These are phyloP conservation scores for Dioscorea dumetorum DNA, from an alignment of 106 monocot genomes.

Conservation along the genomic window DNA sequence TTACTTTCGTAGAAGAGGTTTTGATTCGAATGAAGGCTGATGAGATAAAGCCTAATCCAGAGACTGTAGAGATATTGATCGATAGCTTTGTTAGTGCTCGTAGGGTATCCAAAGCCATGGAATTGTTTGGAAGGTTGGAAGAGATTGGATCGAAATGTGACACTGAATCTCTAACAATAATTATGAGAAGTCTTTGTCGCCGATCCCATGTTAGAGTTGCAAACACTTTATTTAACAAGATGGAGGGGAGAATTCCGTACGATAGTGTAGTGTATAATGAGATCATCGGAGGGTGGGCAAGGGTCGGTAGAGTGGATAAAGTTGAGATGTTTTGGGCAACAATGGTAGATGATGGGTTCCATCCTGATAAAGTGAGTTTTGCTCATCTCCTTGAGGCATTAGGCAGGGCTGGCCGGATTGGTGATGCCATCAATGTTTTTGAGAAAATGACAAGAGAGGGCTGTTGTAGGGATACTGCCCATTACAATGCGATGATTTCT, in stretches of 20 bases:
- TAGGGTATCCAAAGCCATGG: conserved; percentile 49
- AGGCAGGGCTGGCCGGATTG: conserved; percentile 48
- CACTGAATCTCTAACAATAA: conserved; percentile 30
- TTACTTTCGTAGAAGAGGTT: conserved; percentile 42
- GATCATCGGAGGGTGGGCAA: conserved; percentile 82
- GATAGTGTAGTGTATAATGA: conserved; percentile 48
- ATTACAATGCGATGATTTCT: conserved; percentile 70
- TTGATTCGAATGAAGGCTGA: conserved; percentile 47
- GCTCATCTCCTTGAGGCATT: conserved; percentile 50
- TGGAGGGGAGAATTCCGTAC: conserved; percentile 41
- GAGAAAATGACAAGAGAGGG: conserved; percentile 53
- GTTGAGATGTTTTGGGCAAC: conserved; percentile 36
- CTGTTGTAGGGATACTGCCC: conserved; percentile 24
- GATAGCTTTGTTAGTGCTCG: conserved; percentile 58
- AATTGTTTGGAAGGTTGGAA: conserved; percentile 49
- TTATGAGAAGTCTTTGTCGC: conserved; percentile 55
- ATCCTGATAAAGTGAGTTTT: conserved; percentile 50
- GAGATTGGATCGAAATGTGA: conserved; percentile 39
- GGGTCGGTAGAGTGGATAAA: conserved; percentile 59
- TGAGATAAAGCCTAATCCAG: conserved; percentile 36
- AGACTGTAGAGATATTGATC: conserved; percentile 45
- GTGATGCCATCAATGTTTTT: conserved; percentile 52
- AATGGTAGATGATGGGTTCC: conserved; percentile 53
- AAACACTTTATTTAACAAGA: conserved; percentile 39
- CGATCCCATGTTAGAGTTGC: conserved; percentile 70